A percentile compares a stretch with the other conserved stretches of the same genome.
Evolutionary conservation across 2,329 filamentous ascomycete species (phyloP).

Genomic region (Fusarium sp.): DNA sequence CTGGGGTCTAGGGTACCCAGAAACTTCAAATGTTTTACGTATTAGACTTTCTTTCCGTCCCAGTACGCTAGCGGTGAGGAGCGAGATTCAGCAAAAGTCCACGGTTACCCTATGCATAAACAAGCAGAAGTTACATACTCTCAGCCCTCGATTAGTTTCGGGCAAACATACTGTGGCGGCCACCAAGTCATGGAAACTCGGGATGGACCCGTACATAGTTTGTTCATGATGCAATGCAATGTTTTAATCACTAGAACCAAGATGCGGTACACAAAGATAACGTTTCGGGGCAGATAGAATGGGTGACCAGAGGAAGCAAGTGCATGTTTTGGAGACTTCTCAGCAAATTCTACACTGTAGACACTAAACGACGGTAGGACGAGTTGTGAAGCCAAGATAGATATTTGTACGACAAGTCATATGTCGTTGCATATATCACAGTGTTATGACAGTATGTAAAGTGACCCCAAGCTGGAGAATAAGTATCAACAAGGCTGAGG

Average conservation of each 20-base stretch:
- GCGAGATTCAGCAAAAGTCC: neutral
- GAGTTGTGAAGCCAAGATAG: neutral
- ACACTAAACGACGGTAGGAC: neutral
- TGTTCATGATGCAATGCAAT: neutral
- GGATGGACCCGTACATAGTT: neutral
- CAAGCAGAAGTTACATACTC: neutral
- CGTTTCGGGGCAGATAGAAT: too few relatives aligned
- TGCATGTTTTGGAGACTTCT: neutral
- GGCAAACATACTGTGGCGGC: neutral
- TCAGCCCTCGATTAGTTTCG: neutral
- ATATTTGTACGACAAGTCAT: too few relatives aligned
- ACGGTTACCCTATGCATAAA: too few relatives aligned
- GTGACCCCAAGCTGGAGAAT: neutral
- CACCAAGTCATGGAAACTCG: neutral
- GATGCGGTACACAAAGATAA: neutral
- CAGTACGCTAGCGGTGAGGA: neutral
- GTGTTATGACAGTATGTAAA: neutral
- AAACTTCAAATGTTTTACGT: neutral
- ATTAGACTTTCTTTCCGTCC: neutral
- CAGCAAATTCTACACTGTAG: neutral
- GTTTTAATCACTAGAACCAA: neutral
- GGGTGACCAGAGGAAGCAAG: neutral
- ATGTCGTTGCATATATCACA: neutral
- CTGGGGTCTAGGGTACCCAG: neutral
- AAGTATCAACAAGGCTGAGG: neutral